Percentiles rank a stretch among this genome's conserved stretches.
phyloP scores from a whole-genome alignment of 1,139 yeast species.

The Zygoascus meyerae region DNA sequence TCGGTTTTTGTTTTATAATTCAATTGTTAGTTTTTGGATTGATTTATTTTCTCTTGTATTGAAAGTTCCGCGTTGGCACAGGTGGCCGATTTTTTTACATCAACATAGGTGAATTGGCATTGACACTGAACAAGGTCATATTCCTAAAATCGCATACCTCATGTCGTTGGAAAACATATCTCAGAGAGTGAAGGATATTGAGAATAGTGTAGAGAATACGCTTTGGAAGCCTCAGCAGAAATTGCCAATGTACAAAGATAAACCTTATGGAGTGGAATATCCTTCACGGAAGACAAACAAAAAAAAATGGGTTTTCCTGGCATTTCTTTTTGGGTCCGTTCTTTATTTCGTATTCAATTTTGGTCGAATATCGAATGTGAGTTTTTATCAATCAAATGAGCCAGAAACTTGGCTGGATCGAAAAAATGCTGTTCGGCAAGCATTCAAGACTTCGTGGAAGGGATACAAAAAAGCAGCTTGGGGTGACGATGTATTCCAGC shows the following conservation, averaged over 20 bases:
- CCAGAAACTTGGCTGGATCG: slow-evolving; percentile 38
- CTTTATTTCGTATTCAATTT: slow-evolving; percentile 22
- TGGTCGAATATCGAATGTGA: slow-evolving; percentile 13
- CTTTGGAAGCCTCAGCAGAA: slow-evolving; percentile 13
- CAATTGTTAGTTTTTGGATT: neutral
- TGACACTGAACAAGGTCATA: neutral
- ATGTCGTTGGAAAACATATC: neutral
- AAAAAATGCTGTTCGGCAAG: slow-evolving; percentile 53
- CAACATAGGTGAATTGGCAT: neutral
- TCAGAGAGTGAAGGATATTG: neutral
- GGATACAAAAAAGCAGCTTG: slow-evolving; percentile 74
- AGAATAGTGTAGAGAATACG: slow-evolving; percentile 5
- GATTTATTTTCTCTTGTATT: neutral
- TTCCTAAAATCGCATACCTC: neutral
- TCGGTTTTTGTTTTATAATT: neutral
- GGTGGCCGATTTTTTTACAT: neutral
- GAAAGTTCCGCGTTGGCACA: neutral
- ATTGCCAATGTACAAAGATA: slow-evolving; percentile 34
- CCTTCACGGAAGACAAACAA: slow-evolving; percentile 9
- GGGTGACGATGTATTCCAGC: slow-evolving; percentile 70
- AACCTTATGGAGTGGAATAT: slow-evolving; percentile 26
- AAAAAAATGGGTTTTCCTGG: slow-evolving; percentile 16
- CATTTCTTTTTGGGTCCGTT: slow-evolving; percentile 17
- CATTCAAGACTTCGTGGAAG: slow-evolving; percentile 72
- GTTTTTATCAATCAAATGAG: neutral